Conservation (phyloP, 257 asterid species). For the Linaria vulgaris region DNA sequence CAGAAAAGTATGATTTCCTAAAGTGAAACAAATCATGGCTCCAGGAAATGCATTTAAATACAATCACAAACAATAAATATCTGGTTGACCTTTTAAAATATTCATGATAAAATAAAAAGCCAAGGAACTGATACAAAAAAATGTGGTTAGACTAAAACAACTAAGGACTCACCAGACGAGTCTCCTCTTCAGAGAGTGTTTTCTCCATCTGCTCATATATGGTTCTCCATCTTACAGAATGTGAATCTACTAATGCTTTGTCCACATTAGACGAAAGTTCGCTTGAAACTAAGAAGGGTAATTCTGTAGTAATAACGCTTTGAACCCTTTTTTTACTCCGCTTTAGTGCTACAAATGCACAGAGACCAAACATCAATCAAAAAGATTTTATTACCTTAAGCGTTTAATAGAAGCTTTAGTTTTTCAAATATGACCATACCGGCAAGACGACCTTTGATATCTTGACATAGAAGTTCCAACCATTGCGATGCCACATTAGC, state of each 20-base stretch:
- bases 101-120: background rate
- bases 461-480: constrained; percentile 93
- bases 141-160: no score
- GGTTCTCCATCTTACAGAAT: constrained; percentile 62
- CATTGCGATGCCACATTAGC: constrained; percentile 93
- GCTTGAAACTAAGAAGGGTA: constrained; percentile 62
- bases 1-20: no score
- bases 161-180: constrained; percentile 52
- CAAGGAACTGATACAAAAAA: background rate
- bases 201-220: constrained; percentile 72
- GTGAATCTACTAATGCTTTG: constrained; percentile 50
- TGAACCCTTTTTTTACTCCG: constrained; percentile 83
- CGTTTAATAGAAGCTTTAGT: background rate
- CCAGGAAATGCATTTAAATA: no score
- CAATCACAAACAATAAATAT: no score
- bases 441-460: constrained; percentile 81
- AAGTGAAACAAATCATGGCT: no score
- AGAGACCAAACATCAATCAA: constrained; percentile 16
- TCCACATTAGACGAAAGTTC: constrained; percentile 57
- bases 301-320: constrained; percentile 61
- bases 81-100: background rate
- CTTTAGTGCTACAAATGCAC: constrained; percentile 66
- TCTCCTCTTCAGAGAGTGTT: constrained; percentile 81
- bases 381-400: constrained; percentile 4
- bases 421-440: constrained; percentile 38